These are phyloP conservation scores for Fusarium aywerte DNA, from an alignment of 2,329 filamentous ascomycete genomes.

Conservation along the genomic window DNA sequence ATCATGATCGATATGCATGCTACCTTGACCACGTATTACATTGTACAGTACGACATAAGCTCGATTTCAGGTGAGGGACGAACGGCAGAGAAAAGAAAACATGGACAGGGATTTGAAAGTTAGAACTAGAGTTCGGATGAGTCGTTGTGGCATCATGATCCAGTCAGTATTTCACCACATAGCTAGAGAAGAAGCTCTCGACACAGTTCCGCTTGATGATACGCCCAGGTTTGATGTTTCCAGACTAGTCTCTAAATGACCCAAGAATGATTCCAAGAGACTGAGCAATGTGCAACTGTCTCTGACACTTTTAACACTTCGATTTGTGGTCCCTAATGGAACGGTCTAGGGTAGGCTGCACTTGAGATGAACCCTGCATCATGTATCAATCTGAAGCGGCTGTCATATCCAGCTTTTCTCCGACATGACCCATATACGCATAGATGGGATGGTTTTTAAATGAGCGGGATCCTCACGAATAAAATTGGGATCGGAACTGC, in stretches of 20 bases:
- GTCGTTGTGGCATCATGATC: background rate
- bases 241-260: background rate
- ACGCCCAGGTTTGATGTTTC: background rate
- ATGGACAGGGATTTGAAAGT: background rate
- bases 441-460: background rate
- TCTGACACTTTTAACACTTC: background rate
- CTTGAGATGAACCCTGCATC: background rate
- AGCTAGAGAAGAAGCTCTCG: background rate
- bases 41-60: background rate
- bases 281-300: background rate
- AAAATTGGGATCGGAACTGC: background rate
- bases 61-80: slow-evolving; percentile 4
- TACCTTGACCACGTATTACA: background rate
- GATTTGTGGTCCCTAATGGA: too few relatives aligned
- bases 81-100: background rate
- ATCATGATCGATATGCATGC: background rate
- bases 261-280: background rate
- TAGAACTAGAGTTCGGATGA: background rate
- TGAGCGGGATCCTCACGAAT: background rate
- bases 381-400: background rate
- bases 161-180: background rate
- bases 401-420: background rate
- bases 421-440: background rate
- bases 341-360: background rate
- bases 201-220: background rate